Base-by-base conservation (phyloP, 495 filamentous ascomycete species). In the Neurospora intermedia region DNA sequence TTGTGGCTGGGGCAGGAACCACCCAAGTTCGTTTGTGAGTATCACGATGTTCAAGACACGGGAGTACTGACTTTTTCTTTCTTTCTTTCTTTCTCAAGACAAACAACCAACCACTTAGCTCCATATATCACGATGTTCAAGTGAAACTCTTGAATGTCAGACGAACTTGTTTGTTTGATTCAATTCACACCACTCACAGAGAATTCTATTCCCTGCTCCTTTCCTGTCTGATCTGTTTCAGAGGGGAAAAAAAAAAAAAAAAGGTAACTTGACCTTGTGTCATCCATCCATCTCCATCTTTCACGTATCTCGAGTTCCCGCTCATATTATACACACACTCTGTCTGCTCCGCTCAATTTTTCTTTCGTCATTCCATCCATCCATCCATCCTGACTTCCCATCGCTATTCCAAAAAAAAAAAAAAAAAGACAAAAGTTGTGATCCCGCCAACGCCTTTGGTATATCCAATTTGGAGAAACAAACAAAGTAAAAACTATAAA, bases 261-360 rank as follows among this genome's bases (percentile, higher is more conserved):
- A 23, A 54, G 46, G 20, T 54, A 27, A 4, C 10, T 54, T 54
- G 46, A 54, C 46, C 46, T 54, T 54, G 20, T 54, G n/a, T 27
- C 18, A 48, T 13, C 46, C 46, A 54, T 27, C 46, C 46, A 54
- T 54, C 46, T 27, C 13, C 46, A 54, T 2, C 46, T 54, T 10
- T 27, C 46, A 54, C n/a, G 46, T 54, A 15, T 71, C 70, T 59
- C 70, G n/a, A 35, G 23, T 71, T 39, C 27, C 74, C 75, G 77
- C 78, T 80, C 77, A 76, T 77, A 76, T 80, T 77, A 74, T 75
- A 77, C 75, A 80, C 76, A 62, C 74, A 48, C 74, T 76, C 77
- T 73, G 74, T 76, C 77, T 74, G 74, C 23, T 62, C 13, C 23
- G 3, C 4, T 16, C 54, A 62, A 35, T 4, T 38, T 38, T 62